A percentile compares a stretch with the other conserved stretches of the same genome.
Conservation (phyloP, 164 flowering plant species). For the Taxillus chinensis region DNA sequence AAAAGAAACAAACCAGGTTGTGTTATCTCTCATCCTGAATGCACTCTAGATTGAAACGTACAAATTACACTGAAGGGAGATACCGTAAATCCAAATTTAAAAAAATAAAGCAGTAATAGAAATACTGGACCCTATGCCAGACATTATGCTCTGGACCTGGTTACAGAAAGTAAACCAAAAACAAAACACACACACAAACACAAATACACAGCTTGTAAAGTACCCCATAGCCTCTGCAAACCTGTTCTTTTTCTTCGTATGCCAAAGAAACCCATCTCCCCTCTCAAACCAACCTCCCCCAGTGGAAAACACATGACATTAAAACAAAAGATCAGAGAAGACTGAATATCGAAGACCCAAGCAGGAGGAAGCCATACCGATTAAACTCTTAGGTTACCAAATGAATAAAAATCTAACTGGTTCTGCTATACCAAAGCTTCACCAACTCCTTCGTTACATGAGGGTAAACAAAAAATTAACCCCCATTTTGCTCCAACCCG, state of each 20-base stretch:
- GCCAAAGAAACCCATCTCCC: neutral
- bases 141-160: neutral
- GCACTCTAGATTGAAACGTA: too few species aligned
- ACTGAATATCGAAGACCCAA: neutral
- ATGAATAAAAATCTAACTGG: conserved; percentile 23
- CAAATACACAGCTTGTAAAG: neutral
- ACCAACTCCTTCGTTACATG: conserved; percentile 25
- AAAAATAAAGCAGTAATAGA: too few species aligned
- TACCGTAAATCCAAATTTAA: too few species aligned
- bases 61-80: too few species aligned
- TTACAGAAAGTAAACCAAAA: conserved; percentile 1
- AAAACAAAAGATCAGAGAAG: conserved; percentile 7
- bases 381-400: conserved; percentile 12
- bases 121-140: too few species aligned
- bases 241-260: neutral
- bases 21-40: too few species aligned
- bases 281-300: neutral
- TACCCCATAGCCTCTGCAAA: neutral
- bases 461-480: conserved; percentile 33
- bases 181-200: neutral
- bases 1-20: too few species aligned
- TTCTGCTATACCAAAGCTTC: conserved; percentile 15
- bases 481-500: conserved; percentile 45
- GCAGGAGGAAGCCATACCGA: conserved; percentile 10
- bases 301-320: conserved; percentile 1